Conservation (phyloP, 2,329 filamentous ascomycete species). For the Exophiala xenobiotica region DNA sequence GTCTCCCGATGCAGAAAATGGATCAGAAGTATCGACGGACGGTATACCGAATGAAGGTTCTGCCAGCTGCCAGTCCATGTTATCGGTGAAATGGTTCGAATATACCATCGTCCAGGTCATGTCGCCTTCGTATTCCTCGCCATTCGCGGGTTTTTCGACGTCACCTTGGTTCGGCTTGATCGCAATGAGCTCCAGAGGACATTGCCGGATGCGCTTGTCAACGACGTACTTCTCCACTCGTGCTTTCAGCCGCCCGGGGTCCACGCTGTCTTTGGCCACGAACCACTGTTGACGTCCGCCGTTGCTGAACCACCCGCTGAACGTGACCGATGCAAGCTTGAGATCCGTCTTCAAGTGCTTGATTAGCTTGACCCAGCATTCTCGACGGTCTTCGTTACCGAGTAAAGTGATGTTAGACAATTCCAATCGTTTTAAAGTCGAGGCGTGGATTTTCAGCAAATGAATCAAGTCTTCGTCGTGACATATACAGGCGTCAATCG, state of each 20-base stretch:
- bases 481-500: conserved; percentile 22
- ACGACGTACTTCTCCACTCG: conserved; percentile 24
- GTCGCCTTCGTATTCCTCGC: conserved; percentile 25
- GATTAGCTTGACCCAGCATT: conserved; percentile 26
- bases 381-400: conserved; percentile 21
- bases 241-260: conserved; percentile 17
- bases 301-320: conserved; percentile 27
- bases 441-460: conserved; percentile 23
- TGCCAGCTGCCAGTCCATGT: conserved; percentile 19
- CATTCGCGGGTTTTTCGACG: conserved; percentile 19
- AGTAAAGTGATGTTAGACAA: conserved; percentile 26
- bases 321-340: conserved; percentile 20
- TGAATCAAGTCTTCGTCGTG: conserved; percentile 25
- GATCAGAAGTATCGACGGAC: conserved; percentile 8
- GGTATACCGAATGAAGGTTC: conserved; percentile 20
- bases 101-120: conserved; percentile 29
- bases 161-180: conserved; percentile 26
- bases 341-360: conserved; percentile 21
- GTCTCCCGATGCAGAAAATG: conserved; percentile 3
- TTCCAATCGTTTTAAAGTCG: conserved; percentile 19
- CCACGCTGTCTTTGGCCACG: conserved; percentile 22
- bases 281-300: conserved; percentile 28
- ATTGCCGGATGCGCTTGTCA: conserved; percentile 15
- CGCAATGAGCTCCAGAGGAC: conserved; percentile 25
- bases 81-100: conserved; percentile 4